Evolutionary conservation across 805 yeast species (phyloP).

Genomic region (Metschnikowia vanudenii): DNA sequence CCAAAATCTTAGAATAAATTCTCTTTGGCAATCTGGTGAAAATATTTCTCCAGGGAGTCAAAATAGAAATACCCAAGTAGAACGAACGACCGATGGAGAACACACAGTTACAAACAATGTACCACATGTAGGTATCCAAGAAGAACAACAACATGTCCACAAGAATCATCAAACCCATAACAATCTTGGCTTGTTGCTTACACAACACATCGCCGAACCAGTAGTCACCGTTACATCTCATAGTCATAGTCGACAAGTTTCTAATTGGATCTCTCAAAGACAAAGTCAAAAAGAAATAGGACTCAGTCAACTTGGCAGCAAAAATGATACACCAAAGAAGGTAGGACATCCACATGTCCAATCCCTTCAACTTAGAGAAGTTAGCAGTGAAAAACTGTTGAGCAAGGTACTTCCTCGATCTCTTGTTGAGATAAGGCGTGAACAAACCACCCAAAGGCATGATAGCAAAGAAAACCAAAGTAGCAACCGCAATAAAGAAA

Average conservation of each 20-base stretch:
- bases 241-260: constrained; percentile 73
- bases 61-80: constrained; percentile 96
- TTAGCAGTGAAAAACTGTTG: constrained; percentile 96
- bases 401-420: constrained; percentile 84
- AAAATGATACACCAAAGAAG: constrained; percentile 87
- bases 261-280: constrained; percentile 89
- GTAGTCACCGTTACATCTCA: constrained; percentile 95
- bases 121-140: constrained; percentile 99
- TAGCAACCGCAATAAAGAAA: constrained; percentile 83
- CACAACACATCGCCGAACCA: constrained; percentile 82
- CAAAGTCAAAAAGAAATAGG: constrained; percentile 73
- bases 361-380: constrained; percentile 74
- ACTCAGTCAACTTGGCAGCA: constrained; percentile 80
- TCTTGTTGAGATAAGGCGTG: constrained; percentile 85
- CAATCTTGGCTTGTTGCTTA: constrained; percentile 82
- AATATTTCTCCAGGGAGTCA: constrained; percentile 99
- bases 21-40: constrained; percentile 98
- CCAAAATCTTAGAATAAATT: constrained; percentile 95
- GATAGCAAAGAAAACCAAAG: constrained; percentile 80
- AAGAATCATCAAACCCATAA: constrained; percentile 86
- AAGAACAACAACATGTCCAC: constrained; percentile 94
- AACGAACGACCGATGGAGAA: constrained; percentile 97
- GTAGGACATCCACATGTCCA: constrained; percentile 96
- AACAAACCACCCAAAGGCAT: constrained; percentile 98
- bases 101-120: constrained; percentile 89